These are phyloP conservation scores for Phaeotremella skinneri DNA, from an alignment of 768 basidiomycete species.

Conservation along the genomic window DNA sequence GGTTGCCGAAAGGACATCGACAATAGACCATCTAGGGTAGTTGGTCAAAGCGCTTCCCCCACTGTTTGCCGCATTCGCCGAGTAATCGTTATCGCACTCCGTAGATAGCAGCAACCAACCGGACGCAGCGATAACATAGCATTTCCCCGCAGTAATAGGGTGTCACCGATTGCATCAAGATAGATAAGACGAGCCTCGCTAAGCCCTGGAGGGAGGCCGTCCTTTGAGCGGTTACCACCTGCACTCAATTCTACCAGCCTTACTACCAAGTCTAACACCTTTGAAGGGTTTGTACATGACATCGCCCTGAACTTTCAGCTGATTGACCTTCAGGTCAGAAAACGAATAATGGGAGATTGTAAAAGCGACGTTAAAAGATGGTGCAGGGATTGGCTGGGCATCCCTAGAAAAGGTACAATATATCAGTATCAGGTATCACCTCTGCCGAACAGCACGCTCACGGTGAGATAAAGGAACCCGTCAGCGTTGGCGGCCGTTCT, in stretches of 20 bases:
- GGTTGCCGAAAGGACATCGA: too few relatives aligned
- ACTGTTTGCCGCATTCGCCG: too few relatives aligned
- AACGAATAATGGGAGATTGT: constrained; percentile 69
- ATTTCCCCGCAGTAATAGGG: too few relatives aligned
- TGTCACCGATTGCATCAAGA: not conserved
- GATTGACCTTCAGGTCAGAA: constrained; percentile 79
- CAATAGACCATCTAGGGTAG: too few relatives aligned
- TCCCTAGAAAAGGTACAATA: constrained; percentile 52
- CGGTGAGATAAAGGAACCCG: constrained; percentile 73
- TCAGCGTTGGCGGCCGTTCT: constrained; percentile 66
- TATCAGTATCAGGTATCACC: not conserved
- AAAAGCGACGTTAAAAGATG: constrained; percentile 70
- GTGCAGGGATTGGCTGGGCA: constrained; percentile 63
- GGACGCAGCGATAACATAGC: too few relatives aligned
- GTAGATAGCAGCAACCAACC: too few relatives aligned
- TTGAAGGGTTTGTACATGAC: constrained; percentile 89
- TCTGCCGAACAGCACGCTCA: constrained; percentile 50
- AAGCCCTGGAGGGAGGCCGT: too few relatives aligned
- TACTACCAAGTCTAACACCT: constrained; percentile 70
- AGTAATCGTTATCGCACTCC: too few relatives aligned
- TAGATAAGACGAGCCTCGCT: not conserved
- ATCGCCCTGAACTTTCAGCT: constrained; percentile 68
- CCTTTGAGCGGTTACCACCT: constrained; percentile 53
- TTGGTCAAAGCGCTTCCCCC: too few relatives aligned
- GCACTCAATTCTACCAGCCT: constrained; percentile 67